Percentiles rank a stretch among this genome's conserved stretches.
Conservation (phyloP, 2,329 filamentous ascomycete species). For the Amauroascus verrucosus region DNA sequence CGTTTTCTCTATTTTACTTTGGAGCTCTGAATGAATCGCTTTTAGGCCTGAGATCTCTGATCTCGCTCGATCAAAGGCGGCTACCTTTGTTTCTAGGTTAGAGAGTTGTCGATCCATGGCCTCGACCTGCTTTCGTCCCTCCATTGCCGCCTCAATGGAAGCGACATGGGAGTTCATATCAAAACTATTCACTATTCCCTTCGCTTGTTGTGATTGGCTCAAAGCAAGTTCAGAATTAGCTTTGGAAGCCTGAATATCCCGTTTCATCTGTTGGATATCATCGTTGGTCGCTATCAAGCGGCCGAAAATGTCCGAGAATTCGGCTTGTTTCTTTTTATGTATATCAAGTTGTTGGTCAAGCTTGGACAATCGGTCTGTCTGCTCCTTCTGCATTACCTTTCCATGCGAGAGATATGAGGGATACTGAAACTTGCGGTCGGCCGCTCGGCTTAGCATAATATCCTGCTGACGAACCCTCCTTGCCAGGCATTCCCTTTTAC, state of each 20-base stretch:
- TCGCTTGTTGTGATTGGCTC: neutral
- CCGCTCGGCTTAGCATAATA: constrained; percentile 27
- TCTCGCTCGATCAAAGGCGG: neutral
- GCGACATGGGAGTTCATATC: neutral
- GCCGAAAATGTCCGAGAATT: constrained; percentile 2
- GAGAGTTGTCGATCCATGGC: neutral
- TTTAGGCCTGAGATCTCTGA: neutral
- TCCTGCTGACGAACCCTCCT: constrained; percentile 21
- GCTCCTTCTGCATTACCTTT: constrained; percentile 18
- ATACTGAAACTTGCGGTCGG: constrained; percentile 17
- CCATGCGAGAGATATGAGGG: constrained; percentile 21
- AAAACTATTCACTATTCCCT: neutral
- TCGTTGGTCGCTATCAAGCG: neutral
- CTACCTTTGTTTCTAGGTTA: neutral
- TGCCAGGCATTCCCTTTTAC: constrained; percentile 1
- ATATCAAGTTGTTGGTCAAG: constrained; percentile 19
- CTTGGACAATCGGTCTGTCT: constrained; percentile 18
- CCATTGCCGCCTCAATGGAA: neutral
- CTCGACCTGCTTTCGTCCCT: neutral
- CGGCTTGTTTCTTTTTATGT: constrained; percentile 16
- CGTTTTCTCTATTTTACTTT: neutral
- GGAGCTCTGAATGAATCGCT: neutral
- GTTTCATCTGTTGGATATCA: neutral
- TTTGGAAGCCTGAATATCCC: neutral
- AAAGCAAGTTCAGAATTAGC: neutral